Evolutionary conservation across 2,329 filamentous ascomycete genomes (phyloP).

Genomic region (Colletotrichum orchidophilum): DNA sequence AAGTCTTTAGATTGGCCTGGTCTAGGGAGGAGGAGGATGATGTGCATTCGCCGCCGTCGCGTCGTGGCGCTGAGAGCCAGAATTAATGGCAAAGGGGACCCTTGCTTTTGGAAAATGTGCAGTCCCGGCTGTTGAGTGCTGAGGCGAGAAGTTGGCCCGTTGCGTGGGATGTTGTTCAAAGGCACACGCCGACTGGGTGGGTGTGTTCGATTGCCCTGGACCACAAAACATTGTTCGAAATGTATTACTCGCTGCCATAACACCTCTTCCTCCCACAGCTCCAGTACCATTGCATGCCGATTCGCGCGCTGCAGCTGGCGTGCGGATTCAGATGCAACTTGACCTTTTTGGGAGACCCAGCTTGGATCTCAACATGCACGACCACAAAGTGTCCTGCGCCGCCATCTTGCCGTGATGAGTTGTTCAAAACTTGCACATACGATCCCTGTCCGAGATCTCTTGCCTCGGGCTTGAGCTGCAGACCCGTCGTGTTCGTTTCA

Average conservation of each 20-base stretch:
- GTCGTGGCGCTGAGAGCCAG: constrained; percentile 9
- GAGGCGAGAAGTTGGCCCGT: neutral
- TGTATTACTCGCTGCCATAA: constrained; percentile 16
- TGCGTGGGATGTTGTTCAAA: neutral
- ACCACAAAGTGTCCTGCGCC: constrained; percentile 16
- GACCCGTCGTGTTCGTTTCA: constrained; percentile 20
- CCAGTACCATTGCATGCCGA: constrained; percentile 4
- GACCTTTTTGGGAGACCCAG: constrained; percentile 16
- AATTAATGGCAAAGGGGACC: constrained; percentile 3
- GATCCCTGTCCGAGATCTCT: constrained; percentile 29
- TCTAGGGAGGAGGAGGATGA: neutral
- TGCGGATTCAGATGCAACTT: constrained; percentile 21
- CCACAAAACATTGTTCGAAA: constrained; percentile 5
- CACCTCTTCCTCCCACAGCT: neutral
- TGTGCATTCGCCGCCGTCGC: constrained; percentile 23
- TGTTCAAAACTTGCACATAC: constrained; percentile 23
- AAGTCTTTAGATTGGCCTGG: constrained; percentile 11
- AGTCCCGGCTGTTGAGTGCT: neutral
- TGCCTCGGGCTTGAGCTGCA: constrained; percentile 16
- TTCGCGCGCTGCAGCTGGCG: constrained; percentile 24
- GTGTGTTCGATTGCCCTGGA: neutral
- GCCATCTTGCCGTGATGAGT: constrained; percentile 30
- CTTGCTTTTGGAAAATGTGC: neutral
- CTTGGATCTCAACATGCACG: constrained; percentile 16
- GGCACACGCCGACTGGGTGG: neutral